Evolutionary conservation across 2,329 filamentous ascomycete species (phyloP), one percentile per base, ranked within the genome.

Genomic region (Botrytis fragariae): DNA sequence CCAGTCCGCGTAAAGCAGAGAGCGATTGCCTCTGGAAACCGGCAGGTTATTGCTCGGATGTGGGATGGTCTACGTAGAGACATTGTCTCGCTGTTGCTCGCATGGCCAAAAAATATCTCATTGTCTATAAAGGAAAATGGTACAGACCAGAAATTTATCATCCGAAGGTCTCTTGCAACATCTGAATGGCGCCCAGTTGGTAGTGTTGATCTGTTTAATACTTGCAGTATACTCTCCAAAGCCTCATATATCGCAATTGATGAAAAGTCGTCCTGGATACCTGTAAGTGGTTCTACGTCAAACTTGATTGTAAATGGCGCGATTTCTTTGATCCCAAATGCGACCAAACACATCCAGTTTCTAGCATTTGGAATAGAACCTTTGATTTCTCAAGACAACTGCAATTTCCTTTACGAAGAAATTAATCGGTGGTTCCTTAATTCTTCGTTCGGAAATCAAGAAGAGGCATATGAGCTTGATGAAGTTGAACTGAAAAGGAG

Each of bases 1-100:
- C 94, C 95, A 0, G 95, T 98, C 20, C 90, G 95, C 22, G 91
- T 97, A 39, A 97, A 96, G 80, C 92, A 94, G 77, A 88, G 94
- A 75, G 88, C 88, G 0, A 77, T 89, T 4, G 83, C 84, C 76
- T 81, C 85, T 57, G 84, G 89, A 78, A 86, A 85, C 77, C 76
- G 85, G 18, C 79, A 84, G 37, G 84, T 90, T 4, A 77, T 73
- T 65, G 82, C 87, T 32, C 91, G 87, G 76, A 87, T 92, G 70
- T 95, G 93, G 89, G 87, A 42, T 25, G 72, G 73, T 5, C 71
- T 81, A 62, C 78, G 74, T 48, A 74, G 73, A 69, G 82, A 85
- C 9, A 78, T 94, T 4, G 85, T 89, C 2, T 87, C 88, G 2
- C 80, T 97, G 4, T 80, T 97, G n/a, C 84, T 98, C 29, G 86